These are phyloP conservation scores for Trichoderma semiorbis DNA, from an alignment of 2,329 filamentous ascomycete species.

Conservation along the genomic window DNA sequence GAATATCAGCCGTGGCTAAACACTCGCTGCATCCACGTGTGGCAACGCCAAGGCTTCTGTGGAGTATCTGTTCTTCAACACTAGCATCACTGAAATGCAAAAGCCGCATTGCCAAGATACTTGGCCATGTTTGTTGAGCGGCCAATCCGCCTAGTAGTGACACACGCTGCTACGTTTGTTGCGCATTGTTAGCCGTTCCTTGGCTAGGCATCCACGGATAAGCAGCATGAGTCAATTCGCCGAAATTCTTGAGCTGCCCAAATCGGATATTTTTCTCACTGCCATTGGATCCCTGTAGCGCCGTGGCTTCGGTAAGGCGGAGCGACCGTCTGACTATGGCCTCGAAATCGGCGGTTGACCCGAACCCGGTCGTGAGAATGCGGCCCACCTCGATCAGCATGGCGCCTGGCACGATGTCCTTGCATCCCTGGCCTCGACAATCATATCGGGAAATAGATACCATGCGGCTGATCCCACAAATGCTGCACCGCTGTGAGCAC, in stretches of 20 bases:
- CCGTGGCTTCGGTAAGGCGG: not conserved
- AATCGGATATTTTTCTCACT: not conserved
- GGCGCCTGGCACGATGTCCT: not conserved
- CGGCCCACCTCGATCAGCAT: not conserved
- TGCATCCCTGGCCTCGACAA: not conserved
- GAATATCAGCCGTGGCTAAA: not conserved
- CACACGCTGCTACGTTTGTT: not conserved
- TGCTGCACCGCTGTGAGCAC: not conserved
- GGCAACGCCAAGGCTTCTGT: not conserved
- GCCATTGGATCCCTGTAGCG: not conserved
- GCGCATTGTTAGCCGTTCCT: not conserved
- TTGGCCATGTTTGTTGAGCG: not conserved
- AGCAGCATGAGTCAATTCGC: not conserved
- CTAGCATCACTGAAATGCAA: not conserved
- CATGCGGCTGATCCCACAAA: not conserved
- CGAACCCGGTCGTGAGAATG: not conserved
- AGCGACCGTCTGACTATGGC: not conserved
- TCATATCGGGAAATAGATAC: not conserved
- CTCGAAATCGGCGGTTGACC: not conserved
- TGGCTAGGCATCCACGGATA: not conserved
- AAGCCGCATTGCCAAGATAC: not conserved
- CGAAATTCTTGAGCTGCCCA: not conserved
- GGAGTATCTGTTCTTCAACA: not conserved
- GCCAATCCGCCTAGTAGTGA: not conserved
- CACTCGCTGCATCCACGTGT: not conserved